phyloP scores from a whole-genome alignment of 306 rosid species.

The Senna siamea region DNA sequence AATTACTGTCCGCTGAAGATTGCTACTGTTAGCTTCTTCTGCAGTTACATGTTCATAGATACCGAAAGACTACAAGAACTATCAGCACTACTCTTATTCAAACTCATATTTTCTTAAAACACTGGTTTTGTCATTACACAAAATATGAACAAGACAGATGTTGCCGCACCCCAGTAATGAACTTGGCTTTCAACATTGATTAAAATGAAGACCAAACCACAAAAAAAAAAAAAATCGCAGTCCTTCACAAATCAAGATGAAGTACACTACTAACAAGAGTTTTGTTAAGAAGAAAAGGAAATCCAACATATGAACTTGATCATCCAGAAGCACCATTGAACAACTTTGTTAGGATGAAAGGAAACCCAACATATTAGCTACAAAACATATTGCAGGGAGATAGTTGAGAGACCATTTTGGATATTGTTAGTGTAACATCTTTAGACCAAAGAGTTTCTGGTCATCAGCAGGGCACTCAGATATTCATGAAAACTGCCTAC shows the following conservation, averaged over 20 bases:
- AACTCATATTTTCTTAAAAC: slow-evolving; percentile 39
- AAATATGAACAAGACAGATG: slow-evolving; percentile 5
- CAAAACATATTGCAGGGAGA: background rate
- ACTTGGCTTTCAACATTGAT: background rate
- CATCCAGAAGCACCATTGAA: background rate
- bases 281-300: background rate
- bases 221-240: background rate
- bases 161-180: background rate
- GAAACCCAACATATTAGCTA: background rate
- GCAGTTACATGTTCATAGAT: background rate
- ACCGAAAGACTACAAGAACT: background rate
- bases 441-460: slow-evolving; percentile 15
- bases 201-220: slow-evolving; percentile 10
- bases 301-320: background rate
- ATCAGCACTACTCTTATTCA: slow-evolving; percentile 35
- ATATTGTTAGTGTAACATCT: slow-evolving; percentile 15
- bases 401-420: background rate
- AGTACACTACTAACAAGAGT: background rate
- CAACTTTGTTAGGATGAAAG: background rate
- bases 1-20: background rate
- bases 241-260: background rate
- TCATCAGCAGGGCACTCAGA: background rate
- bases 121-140: slow-evolving; percentile 33
- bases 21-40: background rate
- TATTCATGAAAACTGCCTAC: slow-evolving; percentile 40